Evolutionary conservation across 2,329 filamentous ascomycete genomes (phyloP), one percentile per base, ranked within the genome.

Genomic region (Paecilomyces niveus): DNA sequence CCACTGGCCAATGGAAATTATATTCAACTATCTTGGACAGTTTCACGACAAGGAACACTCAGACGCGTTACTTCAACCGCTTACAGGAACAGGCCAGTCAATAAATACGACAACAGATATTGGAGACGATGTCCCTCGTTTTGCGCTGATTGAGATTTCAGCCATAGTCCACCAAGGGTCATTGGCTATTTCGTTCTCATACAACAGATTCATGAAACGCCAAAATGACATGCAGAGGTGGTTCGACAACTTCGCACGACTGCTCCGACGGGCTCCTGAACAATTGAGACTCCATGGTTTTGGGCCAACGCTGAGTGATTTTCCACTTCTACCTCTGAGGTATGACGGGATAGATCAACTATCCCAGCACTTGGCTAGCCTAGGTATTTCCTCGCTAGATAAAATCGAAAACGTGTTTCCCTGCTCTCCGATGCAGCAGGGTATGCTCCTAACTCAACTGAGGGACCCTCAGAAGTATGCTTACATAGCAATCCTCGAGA

Each of bases 371-470:
- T 53, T 61, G 22, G 45, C 32, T 11, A 56, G 55, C 13, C 49
- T 26, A 3, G 59, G 57, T 24, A 58, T 59, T 13, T 31, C 35
- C 5, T 62, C 58, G 31, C 57, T 60, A 7, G 61, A 63, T 15
- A 58, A 68, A 9, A 53, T 70, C n/a, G 60, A 67, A 31, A 62
- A 67, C 22, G 56, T 62, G 11, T 70, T 66, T 50, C 63, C 64
- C 24, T 63, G 60, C 24, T 67, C 65, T 50, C 62, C 67, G 7
- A 61, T 68, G 55, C 67, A 70, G 51, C 58, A 65, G 26, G 65
- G 65, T 9, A 64, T 70, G 33, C 56, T 67, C 6, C 60, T 67
- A 13, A 65, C 62, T 39, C 65, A 67, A 54, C 31, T 62, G 10
- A 65, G 62, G 22, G 58, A 66, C 54, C 53, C 66, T 53, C n/a